Base-by-base conservation (phyloP, 768 basidiomycete genomes). In the Agrocybe praecox region DNA sequence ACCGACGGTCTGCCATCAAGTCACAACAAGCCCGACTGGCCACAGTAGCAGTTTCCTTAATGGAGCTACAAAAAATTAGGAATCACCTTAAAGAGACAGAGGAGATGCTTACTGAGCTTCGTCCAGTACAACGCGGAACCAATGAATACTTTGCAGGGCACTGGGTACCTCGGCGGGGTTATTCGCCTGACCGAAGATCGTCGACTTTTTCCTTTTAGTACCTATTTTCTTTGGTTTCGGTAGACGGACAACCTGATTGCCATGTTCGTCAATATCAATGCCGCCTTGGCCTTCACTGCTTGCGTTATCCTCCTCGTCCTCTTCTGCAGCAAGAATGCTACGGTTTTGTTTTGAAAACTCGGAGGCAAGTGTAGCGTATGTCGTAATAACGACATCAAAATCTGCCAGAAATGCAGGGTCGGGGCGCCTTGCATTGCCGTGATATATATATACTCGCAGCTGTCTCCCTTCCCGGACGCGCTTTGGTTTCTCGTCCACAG, bases 311-410 rank as follows among this genome's bases (percentile, higher is more conserved):
- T 87, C 84, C 0, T 85, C 85, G 3, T 90, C 87, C 1, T 78
- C 86, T 26, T 85, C 88, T 3, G 75, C 76, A 49, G 72, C 75
- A 26, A 81, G 78, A 7, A 84, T 72, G 56, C 86, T 90, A 65
- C 85, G 80, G 55, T 74, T 85, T 72, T 98, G 96, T 69, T 91
- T 96, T 15, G 94, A 96, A 69, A 82, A 98, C 69, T 99, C 97
- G 12, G 92, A 90, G 1, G 96, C 96, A 36, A 99, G 79, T 0
- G 97, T 98, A 24, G 94, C 90, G 72, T 94, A 99, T 2, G 95
- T 98, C 5, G 97, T 99, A 70, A 99, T 93, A 55, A 99, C 96
- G 19, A 94, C 90, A 73, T 99, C 97, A 70, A 98, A 96, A 69
- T 96, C 88, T 18, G 93, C 90, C 45, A 99, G 78, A 68, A 90